Base-by-base conservation (phyloP, 2,329 filamentous ascomycete genomes). In the Aschersonia sp. region DNA sequence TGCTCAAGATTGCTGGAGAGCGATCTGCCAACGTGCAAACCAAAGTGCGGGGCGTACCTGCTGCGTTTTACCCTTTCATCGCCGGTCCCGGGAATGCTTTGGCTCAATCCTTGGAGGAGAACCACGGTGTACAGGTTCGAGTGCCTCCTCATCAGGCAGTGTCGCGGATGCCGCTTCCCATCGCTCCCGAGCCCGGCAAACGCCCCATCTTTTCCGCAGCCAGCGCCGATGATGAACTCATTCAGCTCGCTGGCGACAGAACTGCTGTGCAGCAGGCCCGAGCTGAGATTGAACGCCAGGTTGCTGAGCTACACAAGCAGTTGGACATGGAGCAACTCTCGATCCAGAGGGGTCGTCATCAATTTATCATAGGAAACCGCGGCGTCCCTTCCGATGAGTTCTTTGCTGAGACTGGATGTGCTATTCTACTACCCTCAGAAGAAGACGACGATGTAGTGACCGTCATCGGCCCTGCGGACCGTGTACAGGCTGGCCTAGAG, bases 21-120 rank as follows among this genome's bases (percentile, higher is more conserved):
- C 82, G 87, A 52, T 81, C 85, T 47, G 83, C 87, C 48, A 90
- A 83, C 56, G 78, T 89, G 59, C 92, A 79, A 67, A 75, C 87
- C 49, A 87, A 85, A 57, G 67, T 98, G 54, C 87, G 83, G 64
- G 81, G 82, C 45, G 83, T 98, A 50, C 89, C 92, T 6, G 78
- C 87, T 30, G 88, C 95, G 62, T 94, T 92, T 65, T 98, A 92
- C 67, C 90, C 90, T 46, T 98, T 98, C 71, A 83, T 98, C 63
- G 83, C 87, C 30, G 88, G 88, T 45, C 79, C 83, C 8, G 77
- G 84, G 61, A 86, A 88, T 60, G 70, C 76, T 44, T 70, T 79
- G 46, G 68, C 87, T 48, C 73, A 78, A 53, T 75, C 76, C 39
- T 72, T 95, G 46, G 84, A 90, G 64, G 83, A 90, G 62, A 77